Base-by-base conservation (phyloP, 2,329 filamentous ascomycete species). In the Colletotrichum graminicola region DNA sequence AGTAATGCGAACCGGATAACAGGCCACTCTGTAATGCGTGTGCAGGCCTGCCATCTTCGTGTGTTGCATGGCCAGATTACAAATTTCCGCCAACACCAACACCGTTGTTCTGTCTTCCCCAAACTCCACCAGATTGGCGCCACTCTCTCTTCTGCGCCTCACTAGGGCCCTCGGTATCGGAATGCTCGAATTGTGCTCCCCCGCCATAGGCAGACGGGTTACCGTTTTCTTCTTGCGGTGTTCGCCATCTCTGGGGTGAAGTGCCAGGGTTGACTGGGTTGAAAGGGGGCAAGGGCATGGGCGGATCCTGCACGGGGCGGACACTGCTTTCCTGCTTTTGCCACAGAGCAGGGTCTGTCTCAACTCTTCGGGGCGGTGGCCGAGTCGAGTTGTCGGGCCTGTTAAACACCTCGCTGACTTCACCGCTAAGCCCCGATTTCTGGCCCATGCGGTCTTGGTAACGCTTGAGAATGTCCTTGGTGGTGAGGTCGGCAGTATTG, bases 381-480 rank as follows among this genome's bases (percentile, higher is more conserved):
- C 85, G 84, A 63, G 79, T 86, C 77, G 86, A 82, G 82, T 92
- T 85, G 80, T 89, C 88, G 79, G 85, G 85, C 81, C 87, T 84
- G 81, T 86, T 83, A 78, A 86, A 83, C 79, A 87, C 83, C 78
- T 90, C 86, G 79, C 86, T 83, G 77, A 87, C 82, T 81, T 90
- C 89, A 81, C 85, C 82, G 83, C 85, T 82, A 83, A 45, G 45
- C n/a, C 88, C 84, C 84, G 93, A 82, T 83, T 90, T 83, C 54
- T 86, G 83, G 8, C 86, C 85, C 66, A 83, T 82, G 73, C 96
- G 92, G 78, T 97, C 94, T 61, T 94, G 94, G 81, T 97, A 98
- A 67, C 94, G 91, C 80, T 95, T 97, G 62, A 99, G 87, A 66
- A 99, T 98, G 78, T 99, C 96, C 81, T 99, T 99, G 7, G 95